Percentiles rank a stretch among this genome's conserved stretches.
Conservation (phyloP, 2,329 filamentous ascomycete species). For the Meredithiella fracta region DNA sequence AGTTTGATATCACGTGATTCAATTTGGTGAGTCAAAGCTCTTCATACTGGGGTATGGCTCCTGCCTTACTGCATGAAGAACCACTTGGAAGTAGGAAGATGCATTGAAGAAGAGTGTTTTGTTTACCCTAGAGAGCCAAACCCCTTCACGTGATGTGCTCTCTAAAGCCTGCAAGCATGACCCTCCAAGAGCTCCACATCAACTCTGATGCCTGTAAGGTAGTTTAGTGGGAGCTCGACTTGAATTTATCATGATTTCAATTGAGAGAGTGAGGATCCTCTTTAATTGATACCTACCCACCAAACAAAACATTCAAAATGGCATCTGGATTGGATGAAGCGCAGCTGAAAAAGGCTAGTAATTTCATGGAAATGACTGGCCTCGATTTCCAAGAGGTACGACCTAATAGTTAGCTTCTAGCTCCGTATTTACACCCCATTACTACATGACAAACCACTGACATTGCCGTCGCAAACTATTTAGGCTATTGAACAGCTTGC, state of each 20-base stretch:
- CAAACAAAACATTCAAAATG: not conserved
- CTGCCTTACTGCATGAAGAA: not conserved
- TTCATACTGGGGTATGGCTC: not conserved
- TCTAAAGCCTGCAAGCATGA: not conserved
- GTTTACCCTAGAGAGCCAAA: too few species aligned
- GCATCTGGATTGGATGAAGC: not conserved
- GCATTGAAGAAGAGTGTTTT: not conserved
- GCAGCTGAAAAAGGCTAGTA: constrained; percentile 6
- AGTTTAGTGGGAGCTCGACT: not conserved
- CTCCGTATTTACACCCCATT: not conserved
- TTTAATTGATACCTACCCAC: not conserved
- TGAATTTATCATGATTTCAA: too few species aligned
- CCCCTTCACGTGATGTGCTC: not conserved
- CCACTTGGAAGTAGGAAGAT: not conserved
- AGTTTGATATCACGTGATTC: not conserved
- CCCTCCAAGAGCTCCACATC: constrained; percentile 11
- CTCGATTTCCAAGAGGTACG: not conserved
- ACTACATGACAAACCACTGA: not conserved
- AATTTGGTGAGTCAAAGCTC: not conserved
- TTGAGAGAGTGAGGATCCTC: not conserved
- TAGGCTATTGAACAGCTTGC: constrained; percentile 53
- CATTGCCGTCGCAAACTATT: not conserved
- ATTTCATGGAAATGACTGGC: constrained; percentile 7
- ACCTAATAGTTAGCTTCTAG: not conserved
- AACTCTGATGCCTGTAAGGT: constrained; percentile 9